Evolutionary conservation across 768 basidiomycete species (phyloP).

Genomic region (Rhodotorula sphaerocarpa): DNA sequence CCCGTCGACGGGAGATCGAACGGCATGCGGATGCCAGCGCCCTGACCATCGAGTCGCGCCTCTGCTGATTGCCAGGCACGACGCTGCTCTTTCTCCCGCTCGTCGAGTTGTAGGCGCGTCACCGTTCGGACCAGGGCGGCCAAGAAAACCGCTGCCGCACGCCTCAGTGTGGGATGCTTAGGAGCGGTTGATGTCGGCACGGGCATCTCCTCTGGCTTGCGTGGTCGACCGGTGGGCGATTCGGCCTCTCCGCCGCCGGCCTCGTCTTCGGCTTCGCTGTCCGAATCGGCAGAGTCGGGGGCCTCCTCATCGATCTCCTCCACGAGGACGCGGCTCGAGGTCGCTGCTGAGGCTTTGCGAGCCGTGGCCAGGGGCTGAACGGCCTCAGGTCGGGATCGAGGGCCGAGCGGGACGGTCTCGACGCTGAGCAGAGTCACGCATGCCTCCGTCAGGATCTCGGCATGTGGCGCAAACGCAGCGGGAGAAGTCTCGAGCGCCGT

Average conservation of each 20-base stretch:
- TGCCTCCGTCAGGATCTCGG: slow-evolving; percentile 55
- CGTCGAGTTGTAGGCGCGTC: slow-evolving; percentile 48
- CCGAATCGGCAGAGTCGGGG: not conserved
- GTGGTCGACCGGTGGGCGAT: slow-evolving; percentile 1
- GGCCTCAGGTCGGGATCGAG: not conserved
- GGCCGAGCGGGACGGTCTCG: slow-evolving; percentile 39
- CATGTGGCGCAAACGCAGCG: slow-evolving; percentile 58
- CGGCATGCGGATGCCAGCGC: slow-evolving; percentile 6
- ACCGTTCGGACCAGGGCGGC: slow-evolving; percentile 59
- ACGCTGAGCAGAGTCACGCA: slow-evolving; percentile 64
- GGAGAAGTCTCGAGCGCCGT: slow-evolving; percentile 57
- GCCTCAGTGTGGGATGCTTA: slow-evolving; percentile 69
- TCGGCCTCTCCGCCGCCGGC: too few species aligned
- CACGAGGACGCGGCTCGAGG: slow-evolving; percentile 44
- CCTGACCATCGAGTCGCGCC: not conserved
- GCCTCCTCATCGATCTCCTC: slow-evolving; percentile 4
- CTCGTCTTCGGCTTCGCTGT: too few species aligned
- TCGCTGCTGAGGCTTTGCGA: slow-evolving; percentile 43
- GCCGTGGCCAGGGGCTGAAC: not conserved
- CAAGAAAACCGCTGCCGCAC: slow-evolving; percentile 78
- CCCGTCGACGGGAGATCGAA: slow-evolving; percentile 24
- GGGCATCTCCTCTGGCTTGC: slow-evolving; percentile 43
- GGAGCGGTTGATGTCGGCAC: slow-evolving; percentile 56
- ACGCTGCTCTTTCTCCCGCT: slow-evolving; percentile 3
- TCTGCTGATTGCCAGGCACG: not conserved